These are phyloP conservation scores for Aspergillus baeticus DNA, from an alignment of 495 filamentous ascomycete genomes.

Conservation along the genomic window DNA sequence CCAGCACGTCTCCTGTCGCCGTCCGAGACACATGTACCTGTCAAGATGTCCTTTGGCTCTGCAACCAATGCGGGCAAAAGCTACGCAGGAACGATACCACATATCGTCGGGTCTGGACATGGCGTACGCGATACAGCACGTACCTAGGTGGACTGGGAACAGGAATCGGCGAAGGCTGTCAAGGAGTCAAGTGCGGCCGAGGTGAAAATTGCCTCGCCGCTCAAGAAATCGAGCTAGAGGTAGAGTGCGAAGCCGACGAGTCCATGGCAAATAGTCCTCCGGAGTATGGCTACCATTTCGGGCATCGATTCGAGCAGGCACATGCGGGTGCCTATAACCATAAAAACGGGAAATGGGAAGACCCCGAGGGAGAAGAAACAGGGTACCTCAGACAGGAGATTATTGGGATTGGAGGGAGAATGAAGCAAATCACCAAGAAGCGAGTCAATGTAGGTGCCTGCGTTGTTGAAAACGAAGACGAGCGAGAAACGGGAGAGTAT, in stretches of 20 bases:
- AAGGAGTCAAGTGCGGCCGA: constrained; percentile 81
- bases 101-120: constrained; percentile 80
- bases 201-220: constrained; percentile 67
- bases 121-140: constrained; percentile 82
- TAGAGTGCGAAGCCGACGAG: constrained; percentile 73
- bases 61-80: constrained; percentile 70
- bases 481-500: constrained; percentile 61
- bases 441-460: constrained; percentile 75
- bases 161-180: constrained; percentile 83
- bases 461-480: constrained; percentile 80
- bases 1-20: constrained; percentile 38
- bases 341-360: constrained; percentile 9
- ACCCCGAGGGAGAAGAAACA: constrained; percentile 43
- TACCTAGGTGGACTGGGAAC: constrained; percentile 78
- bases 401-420: constrained; percentile 78
- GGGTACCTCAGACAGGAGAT: constrained; percentile 84
- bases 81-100: constrained; percentile 68
- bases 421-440: constrained; percentile 79
- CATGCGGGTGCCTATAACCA: constrained; percentile 8
- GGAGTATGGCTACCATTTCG: constrained; percentile 10
- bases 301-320: constrained; percentile 7
- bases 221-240: constrained; percentile 72
- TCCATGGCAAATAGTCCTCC: constrained; percentile 25
- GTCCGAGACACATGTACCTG: constrained; percentile 69
- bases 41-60: constrained; percentile 70